Base-by-base conservation (phyloP, 306 rosid species). In the Quercus robur region DNA sequence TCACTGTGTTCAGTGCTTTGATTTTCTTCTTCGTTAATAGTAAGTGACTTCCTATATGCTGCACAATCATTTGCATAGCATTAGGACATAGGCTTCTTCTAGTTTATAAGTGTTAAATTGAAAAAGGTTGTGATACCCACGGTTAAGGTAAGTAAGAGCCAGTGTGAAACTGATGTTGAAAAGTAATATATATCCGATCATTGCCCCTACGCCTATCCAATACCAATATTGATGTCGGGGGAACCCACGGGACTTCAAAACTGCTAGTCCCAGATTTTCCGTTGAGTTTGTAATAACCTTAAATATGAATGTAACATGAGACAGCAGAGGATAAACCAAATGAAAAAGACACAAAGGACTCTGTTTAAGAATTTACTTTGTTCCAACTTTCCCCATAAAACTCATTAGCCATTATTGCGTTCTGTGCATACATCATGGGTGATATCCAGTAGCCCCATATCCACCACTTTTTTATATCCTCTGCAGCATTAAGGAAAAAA, bases 361-460 rank as follows among this genome's bases (percentile, higher is more conserved):
- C 51, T 38, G 17, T 71, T 77, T 55, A 9, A 81, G 79, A 77
- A 73, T n/a, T 71, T 90, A 92, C 97, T 28, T 84, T 85, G 35
- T 41, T 77, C 97, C 97, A 92, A 73, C 83, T 89, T n/a, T 81
- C 35, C 55, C 97, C 95, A 62, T 85, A 87, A 30, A 92, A 89
- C 82, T 92, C 97, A 62, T 90, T 92, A 58, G 81, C 91, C 72
- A 75, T 76, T 20, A 90, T 51, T 64, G 95, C 95, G 78, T 87
- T 90, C 83, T 90, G 95, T 14, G 74, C 78, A 46, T 92, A 90
- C 97, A 89, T 92, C 77, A 92, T 41, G 58, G 97, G 95, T 61
- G 97, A 92, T 44, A 77, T 76, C 97, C 97, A 92, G 80, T 84
- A 92, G 20, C 95, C 93, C 97, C 97, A 92, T 21, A 57, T 78